Base-by-base conservation (phyloP, 768 basidiomycete genomes). In the Russula olivacea region DNA sequence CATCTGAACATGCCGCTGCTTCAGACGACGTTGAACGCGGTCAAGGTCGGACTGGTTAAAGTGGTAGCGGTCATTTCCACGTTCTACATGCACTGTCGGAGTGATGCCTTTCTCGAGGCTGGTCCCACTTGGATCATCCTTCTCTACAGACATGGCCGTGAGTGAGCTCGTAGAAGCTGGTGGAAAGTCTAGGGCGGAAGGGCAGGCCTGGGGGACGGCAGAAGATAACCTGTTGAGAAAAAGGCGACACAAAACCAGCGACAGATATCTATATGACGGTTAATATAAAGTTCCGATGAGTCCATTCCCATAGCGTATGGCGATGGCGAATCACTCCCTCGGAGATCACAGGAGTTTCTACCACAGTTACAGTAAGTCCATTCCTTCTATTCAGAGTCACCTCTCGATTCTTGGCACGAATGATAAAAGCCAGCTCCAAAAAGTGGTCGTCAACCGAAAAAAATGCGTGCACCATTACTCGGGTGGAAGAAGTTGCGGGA, bases 1-100 rank as follows among this genome's bases (percentile, higher is more conserved):
- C 88, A 90, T 90, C 71, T 89, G 88, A 15, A 88, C 84, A 82
- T 89, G 88, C 34, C 88, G 83, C 73, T 89, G 87, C 74, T 88
- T 83, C 41, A 90, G 79, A 41, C 81, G 81, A 32, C 88, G 81
- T 68, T 90, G 88, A 5, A 91, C 87, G 34, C 77, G 79, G 69
- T 90, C 89, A 54, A 85, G 75, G 70, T 87, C 85, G 59, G 81
- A 78, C n/a, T 75, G 78, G 66, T 86, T 82, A 63, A 87, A 81
- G 49, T 78, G 75, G 72, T 73, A 75, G 28, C 66, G 66, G 40
- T 69, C 64, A 64, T 73, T 71, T 38, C 65, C n/a, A 19, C 38
- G 60, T 50, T 66, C 68, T 61, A 67, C 71, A 62, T 69, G 66
- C 49, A 65, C 69, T n/a, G 69, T 55, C 41, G 19, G 5, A 40